Conservation (phyloP, 2,329 filamentous ascomycete species). For the Pseudopithomyces maydicus region DNA sequence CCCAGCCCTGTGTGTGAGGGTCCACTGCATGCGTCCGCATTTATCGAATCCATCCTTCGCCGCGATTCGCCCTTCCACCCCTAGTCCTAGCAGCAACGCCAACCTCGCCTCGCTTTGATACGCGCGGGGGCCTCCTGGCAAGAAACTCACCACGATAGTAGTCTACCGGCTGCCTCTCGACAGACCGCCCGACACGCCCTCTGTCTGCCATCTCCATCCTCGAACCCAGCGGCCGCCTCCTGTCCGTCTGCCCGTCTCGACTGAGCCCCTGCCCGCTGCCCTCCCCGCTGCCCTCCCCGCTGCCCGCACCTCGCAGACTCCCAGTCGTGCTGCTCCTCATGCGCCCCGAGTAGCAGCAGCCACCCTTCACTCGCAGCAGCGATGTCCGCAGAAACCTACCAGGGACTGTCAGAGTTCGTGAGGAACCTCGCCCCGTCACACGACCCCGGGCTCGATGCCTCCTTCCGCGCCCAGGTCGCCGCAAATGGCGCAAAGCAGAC, state of each 20-base stretch:
- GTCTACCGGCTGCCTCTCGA: not conserved
- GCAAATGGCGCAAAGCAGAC: conserved; percentile 58
- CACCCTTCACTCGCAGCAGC: conserved; percentile 26
- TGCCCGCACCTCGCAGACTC: conserved; percentile 19
- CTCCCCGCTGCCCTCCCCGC: no score
- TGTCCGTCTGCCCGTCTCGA: conserved; percentile 3
- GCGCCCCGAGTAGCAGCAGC: conserved; percentile 36
- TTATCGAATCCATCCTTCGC: conserved; percentile 1
- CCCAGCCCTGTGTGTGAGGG: not conserved
- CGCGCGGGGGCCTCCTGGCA: conserved; percentile 13
- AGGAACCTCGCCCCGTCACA: conserved; percentile 56
- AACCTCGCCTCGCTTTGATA: conserved; percentile 5
- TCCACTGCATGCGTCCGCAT: not conserved
- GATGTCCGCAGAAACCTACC: conserved; percentile 44
- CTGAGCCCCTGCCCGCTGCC: no score
- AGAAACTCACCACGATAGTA: conserved; percentile 1
- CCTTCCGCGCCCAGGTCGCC: conserved; percentile 51
- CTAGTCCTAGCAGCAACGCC: not conserved
- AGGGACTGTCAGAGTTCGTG: conserved; percentile 48
- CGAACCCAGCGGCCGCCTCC: conserved; percentile 5
- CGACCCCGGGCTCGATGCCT: conserved; percentile 48
- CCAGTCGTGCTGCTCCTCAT: conserved; percentile 32
- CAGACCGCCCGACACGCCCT: not conserved
- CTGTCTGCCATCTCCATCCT: not conserved
- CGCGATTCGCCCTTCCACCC: not conserved